Conservation (phyloP, 805 yeast genomes). For the Starmerella potacharoeniae region DNA sequence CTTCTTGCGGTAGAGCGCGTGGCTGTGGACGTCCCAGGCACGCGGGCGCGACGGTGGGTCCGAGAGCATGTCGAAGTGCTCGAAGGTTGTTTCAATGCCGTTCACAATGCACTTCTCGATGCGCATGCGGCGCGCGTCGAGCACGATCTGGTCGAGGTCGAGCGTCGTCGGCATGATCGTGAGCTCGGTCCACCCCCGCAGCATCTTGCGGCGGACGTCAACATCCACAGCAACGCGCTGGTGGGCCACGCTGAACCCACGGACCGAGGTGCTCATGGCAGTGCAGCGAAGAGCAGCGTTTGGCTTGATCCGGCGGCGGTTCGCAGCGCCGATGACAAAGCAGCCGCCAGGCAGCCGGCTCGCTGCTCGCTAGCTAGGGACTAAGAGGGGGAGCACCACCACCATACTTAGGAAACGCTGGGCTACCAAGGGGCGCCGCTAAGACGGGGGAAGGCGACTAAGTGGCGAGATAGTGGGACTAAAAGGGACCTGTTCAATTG, state of each 20-base stretch:
- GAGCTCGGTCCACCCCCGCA: constrained; percentile 71
- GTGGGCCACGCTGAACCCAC: constrained; percentile 60
- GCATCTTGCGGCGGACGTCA: constrained; percentile 48
- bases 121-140: constrained; percentile 63
- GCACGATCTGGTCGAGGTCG: constrained; percentile 43
- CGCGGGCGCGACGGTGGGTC: constrained; percentile 26
- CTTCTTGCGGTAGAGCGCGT: constrained; percentile 18
- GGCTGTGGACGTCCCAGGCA: constrained; percentile 24
- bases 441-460: too few species aligned
- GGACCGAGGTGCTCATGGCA: constrained; percentile 9
- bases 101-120: constrained; percentile 57
- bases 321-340: constrained; percentile 1
- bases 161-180: constrained; percentile 63
- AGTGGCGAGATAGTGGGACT: too few species aligned
- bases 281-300: background rate
- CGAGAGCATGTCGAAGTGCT: constrained; percentile 43
- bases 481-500: too few species aligned
- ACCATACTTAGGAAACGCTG: background rate
- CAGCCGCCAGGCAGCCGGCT: background rate
- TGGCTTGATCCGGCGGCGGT: too few species aligned
- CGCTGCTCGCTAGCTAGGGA: too few species aligned
- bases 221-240: constrained; percentile 74
- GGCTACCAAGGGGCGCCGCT: too few species aligned
- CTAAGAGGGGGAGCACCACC: too few species aligned
- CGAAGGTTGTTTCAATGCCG: constrained; percentile 44